phyloP scores from a whole-genome alignment of 2,329 filamentous ascomycete genomes.

The Sporothrix brasiliensis region DNA sequence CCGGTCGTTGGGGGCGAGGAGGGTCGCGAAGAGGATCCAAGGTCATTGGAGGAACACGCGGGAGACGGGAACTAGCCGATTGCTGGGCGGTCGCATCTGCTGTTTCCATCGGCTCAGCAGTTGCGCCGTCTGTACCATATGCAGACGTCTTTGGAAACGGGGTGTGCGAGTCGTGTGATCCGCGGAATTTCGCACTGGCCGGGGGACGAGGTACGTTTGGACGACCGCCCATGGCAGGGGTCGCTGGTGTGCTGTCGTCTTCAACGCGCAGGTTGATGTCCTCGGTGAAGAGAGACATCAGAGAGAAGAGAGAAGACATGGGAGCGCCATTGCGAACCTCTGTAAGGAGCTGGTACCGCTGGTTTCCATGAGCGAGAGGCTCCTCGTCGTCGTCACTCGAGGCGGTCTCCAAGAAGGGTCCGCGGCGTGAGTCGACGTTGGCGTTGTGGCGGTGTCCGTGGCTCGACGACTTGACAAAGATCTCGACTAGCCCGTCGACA shows the following conservation, averaged over 20 bases:
- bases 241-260: conserved; percentile 54
- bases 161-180: conserved; percentile 42
- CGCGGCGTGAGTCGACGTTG: conserved; percentile 43
- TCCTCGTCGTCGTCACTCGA: conserved; percentile 58
- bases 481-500: conserved; percentile 93
- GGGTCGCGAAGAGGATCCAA: conserved; percentile 61
- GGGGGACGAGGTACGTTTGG: conserved; percentile 40
- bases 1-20: conserved; percentile 44
- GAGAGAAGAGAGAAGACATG: conserved; percentile 98
- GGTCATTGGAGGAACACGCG: conserved; percentile 73
- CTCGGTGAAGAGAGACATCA: conserved; percentile 95
- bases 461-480: conserved; percentile 90
- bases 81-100: conserved; percentile 34
- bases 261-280: conserved; percentile 79
- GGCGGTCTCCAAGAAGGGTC: conserved; percentile 48
- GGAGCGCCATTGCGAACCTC: conserved; percentile 97
- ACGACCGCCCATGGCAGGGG: conserved; percentile 40
- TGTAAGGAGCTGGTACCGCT: conserved; percentile 91
- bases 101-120: conserved; percentile 38
- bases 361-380: conserved; percentile 60
- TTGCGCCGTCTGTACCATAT: conserved; percentile 31
- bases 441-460: conserved; percentile 41
- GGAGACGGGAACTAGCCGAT: conserved; percentile 45
- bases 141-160: conserved; percentile 49
- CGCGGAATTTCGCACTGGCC: conserved; percentile 40